Percentiles rank a stretch among this genome's conserved stretches.
These are phyloP conservation scores for Apiotrichum veenhuisii DNA, from an alignment of 1,284 basidiomycete genomes.

Conservation along the genomic window DNA sequence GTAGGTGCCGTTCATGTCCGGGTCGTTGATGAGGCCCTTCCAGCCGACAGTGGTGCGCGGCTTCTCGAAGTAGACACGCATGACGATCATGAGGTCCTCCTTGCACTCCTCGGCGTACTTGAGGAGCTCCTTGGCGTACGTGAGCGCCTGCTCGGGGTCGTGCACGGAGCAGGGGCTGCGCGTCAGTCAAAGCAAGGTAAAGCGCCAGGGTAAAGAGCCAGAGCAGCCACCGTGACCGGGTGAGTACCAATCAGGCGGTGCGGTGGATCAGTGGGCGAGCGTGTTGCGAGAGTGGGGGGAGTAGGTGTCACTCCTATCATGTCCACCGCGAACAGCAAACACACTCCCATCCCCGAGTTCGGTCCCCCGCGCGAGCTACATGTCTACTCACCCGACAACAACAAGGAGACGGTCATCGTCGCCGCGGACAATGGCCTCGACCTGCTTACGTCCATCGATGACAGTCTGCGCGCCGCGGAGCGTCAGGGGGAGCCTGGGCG, in stretches of 20 bases:
- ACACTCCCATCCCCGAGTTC: no score
- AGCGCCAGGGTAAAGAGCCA: not conserved
- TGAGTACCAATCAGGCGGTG: no score
- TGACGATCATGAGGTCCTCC: slow-evolving; percentile 88
- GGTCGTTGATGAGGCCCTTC: slow-evolving; percentile 65
- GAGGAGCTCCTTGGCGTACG: slow-evolving; percentile 75
- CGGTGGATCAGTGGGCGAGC: no score
- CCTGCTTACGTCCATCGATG: slow-evolving; percentile 71
- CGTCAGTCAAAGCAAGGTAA: not conserved
- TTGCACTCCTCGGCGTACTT: slow-evolving; percentile 74
- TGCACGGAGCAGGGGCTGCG: slow-evolving; percentile 86
- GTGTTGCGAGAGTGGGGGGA: no score
- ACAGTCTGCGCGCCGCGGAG: slow-evolving; percentile 57
- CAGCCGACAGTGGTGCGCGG: slow-evolving; percentile 79
- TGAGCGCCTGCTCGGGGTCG: slow-evolving; percentile 74
- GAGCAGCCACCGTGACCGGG: not conserved
- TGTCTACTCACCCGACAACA: slow-evolving; percentile 73
- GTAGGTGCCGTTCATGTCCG: slow-evolving; percentile 87
- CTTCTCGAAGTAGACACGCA: slow-evolving; percentile 97
- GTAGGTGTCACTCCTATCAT: no score
- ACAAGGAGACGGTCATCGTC: slow-evolving; percentile 85
- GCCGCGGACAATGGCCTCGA: slow-evolving; percentile 74
- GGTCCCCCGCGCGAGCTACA: no score
- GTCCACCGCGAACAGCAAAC: no score
- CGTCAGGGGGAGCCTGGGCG: slow-evolving; percentile 44